A percentile compares a stretch with the other conserved stretches of the same genome.
phyloP scores from a whole-genome alignment of 2,329 filamentous ascomycete species.

The Didymella segeticola region DNA sequence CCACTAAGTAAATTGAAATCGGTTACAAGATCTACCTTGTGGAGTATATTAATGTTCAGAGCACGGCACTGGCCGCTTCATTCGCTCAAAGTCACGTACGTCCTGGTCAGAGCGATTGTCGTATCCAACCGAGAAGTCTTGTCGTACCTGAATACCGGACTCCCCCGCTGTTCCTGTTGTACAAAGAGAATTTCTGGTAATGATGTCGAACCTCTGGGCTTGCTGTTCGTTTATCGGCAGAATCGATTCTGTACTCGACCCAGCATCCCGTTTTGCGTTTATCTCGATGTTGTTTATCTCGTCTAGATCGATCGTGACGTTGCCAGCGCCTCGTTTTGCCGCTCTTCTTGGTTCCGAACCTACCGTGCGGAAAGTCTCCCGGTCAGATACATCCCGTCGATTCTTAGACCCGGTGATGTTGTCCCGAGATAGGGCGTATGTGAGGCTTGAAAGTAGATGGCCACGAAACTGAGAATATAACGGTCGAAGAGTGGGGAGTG shows the following conservation, averaged over 20 bases:
- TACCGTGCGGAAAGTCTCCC: too few species aligned
- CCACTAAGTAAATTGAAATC: too few species aligned
- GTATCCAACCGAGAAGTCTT: not conserved
- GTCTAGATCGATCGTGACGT: not conserved
- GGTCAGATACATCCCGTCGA: not conserved
- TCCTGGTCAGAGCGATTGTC: not conserved
- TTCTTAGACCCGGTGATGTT: too few species aligned
- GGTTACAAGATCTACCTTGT: too few species aligned
- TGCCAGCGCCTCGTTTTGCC: not conserved
- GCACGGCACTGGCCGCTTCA: not conserved
- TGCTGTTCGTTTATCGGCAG: not conserved
- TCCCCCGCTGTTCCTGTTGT: not conserved
- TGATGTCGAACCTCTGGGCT: not conserved
- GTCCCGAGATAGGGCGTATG: too few species aligned
- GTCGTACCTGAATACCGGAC: not conserved
- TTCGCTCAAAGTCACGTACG: not conserved
- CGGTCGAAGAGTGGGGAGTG: slow-evolving; percentile 44
- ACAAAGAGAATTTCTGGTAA: too few species aligned
- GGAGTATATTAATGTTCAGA: too few species aligned
- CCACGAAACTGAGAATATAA: slow-evolving; percentile 10
- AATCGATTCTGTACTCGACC: not conserved
- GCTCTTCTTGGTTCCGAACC: too few species aligned
- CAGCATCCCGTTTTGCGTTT: not conserved
- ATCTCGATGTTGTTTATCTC: not conserved
- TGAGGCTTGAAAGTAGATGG: not conserved